These are phyloP conservation scores for Draba incana DNA, from an alignment of 345 rosid species.

Conservation along the genomic window DNA sequence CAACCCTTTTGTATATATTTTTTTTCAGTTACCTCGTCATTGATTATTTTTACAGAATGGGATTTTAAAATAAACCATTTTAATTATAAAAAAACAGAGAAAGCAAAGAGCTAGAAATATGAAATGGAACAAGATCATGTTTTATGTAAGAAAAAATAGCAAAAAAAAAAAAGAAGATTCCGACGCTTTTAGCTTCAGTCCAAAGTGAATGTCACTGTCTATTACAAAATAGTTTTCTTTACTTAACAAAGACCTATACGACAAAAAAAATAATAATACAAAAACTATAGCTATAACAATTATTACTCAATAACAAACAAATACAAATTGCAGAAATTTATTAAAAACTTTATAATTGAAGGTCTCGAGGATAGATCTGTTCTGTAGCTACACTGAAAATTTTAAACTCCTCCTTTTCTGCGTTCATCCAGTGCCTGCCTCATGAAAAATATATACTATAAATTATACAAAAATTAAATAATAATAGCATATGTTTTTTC, in stretches of 20 bases:
- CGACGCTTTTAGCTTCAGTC: slow-evolving; percentile 19
- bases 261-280: slow-evolving; percentile 20
- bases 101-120: slow-evolving; percentile 5
- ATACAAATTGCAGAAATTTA: slow-evolving; percentile 8
- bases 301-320: slow-evolving; percentile 24
- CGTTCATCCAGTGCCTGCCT: slow-evolving; percentile 74
- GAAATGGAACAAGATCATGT: neutral
- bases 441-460: slow-evolving; percentile 7
- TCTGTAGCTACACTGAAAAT: slow-evolving; percentile 17
- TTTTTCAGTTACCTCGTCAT: neutral
- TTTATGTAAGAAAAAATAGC: neutral
- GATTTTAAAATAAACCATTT: neutral
- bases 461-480: neutral
- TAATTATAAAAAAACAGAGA: neutral
- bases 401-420: slow-evolving; percentile 67
- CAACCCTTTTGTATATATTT: neutral
- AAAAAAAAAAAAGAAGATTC: slow-evolving; percentile 27
- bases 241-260: slow-evolving; percentile 26
- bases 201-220: slow-evolving; percentile 23
- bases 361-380: slow-evolving; percentile 40
- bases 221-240: neutral
- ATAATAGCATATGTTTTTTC: too few relatives aligned
- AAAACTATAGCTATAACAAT: slow-evolving; percentile 19
- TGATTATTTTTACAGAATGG: neutral
- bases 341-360: slow-evolving; percentile 16